phyloP scores from a whole-genome alignment of 176 grass and related monocot species.

The Ananas comosus region DNA sequence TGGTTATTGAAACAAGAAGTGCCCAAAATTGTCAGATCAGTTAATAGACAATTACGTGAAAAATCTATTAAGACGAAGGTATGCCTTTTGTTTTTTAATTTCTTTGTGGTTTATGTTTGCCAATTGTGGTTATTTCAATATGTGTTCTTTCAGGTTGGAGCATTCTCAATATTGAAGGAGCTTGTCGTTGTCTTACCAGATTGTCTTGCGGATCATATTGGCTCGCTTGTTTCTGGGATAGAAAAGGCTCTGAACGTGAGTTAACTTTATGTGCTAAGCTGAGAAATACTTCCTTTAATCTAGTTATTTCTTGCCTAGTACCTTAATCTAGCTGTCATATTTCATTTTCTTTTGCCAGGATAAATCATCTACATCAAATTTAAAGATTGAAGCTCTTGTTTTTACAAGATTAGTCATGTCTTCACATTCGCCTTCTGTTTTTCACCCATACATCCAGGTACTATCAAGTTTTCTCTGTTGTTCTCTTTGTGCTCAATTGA shows the following conservation, averaged over 20 bases:
- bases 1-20: constrained; percentile 99
- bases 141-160: constrained; percentile 51
- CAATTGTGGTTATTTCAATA: constrained; percentile 1
- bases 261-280: constrained; percentile 10
- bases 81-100: constrained; percentile 14
- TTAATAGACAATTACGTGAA: constrained; percentile 93
- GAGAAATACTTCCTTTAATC: neutral
- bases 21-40: constrained; percentile 87
- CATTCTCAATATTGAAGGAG: constrained; percentile 95
- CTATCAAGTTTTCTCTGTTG: neutral
- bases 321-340: constrained; percentile 1
- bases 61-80: constrained; percentile 99
- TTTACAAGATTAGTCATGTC: constrained; percentile 95
- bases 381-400: constrained; percentile 95
- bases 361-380: constrained; percentile 92
- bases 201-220: constrained; percentile 94
- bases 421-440: constrained; percentile 89
- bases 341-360: constrained; percentile 50
- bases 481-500: too few species aligned
- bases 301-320: neutral
- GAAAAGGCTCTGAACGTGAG: constrained; percentile 99
- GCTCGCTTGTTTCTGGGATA: constrained; percentile 90
- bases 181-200: constrained; percentile 86
- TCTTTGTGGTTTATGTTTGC: constrained; percentile 4
- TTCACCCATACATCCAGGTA: constrained; percentile 96